Evolutionary conservation across 306 rosid genomes (phyloP).

Genomic region (Acacia acuminata): DNA sequence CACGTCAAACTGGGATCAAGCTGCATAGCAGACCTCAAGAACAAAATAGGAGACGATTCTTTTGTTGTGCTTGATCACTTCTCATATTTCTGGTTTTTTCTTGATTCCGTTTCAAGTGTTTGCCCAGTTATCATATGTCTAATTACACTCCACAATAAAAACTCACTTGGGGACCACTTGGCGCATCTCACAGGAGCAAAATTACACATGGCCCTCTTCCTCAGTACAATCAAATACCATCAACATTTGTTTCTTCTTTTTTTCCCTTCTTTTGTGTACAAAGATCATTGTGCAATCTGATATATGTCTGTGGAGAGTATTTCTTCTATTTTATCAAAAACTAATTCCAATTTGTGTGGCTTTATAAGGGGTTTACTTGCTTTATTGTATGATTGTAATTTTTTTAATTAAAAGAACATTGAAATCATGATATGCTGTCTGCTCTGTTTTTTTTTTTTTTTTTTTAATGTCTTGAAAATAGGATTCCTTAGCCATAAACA

Average conservation of each 20-base stretch:
- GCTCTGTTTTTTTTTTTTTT: too few relatives aligned
- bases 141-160: background rate
- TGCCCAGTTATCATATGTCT: background rate
- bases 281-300: background rate
- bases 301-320: background rate
- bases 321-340: background rate
- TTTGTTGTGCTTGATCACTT: constrained; percentile 56
- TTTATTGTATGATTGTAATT: background rate
- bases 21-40: constrained; percentile 57
- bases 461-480: background rate
- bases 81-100: background rate
- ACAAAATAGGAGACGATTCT: constrained; percentile 54
- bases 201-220: background rate
- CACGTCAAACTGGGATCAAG: constrained; percentile 65
- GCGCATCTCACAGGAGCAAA: background rate
- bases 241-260: background rate
- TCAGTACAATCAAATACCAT: constrained; percentile 1
- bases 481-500: background rate
- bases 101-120: background rate
- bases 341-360: background rate
- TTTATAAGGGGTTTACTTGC: background rate
- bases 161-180: background rate
- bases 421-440: background rate
- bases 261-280: background rate
- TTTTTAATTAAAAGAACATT: background rate